Evolutionary conservation across 805 yeast species (phyloP).

Genomic region (Cyberlindnera saturnus): DNA sequence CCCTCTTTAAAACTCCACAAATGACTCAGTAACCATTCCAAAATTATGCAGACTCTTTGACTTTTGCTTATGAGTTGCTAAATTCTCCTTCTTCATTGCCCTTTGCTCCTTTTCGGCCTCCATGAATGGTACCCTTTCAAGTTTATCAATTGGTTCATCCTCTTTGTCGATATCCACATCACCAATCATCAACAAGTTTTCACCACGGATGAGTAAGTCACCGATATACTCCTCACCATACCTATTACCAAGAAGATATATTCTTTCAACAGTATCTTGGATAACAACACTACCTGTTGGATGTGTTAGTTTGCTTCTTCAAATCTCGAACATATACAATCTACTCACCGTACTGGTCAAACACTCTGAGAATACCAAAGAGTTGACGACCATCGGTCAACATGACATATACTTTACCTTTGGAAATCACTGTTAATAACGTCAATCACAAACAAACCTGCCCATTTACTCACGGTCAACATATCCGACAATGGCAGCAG

Average conservation of each 20-base stretch:
- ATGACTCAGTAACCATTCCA: constrained; percentile 53
- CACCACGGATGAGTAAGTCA: constrained; percentile 88
- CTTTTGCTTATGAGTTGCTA: constrained; percentile 37
- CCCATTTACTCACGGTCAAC: constrained; percentile 54
- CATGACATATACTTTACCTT: constrained; percentile 67
- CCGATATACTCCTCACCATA: constrained; percentile 80
- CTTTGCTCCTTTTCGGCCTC: constrained; percentile 47
- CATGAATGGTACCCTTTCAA: constrained; percentile 54
- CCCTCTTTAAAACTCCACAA: constrained; percentile 26
- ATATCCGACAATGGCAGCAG: constrained; percentile 85
- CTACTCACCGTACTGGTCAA: constrained; percentile 72
- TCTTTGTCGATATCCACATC: constrained; percentile 87
- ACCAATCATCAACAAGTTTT: constrained; percentile 89
- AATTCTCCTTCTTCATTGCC: constrained; percentile 26
- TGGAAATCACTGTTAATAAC: background rate
- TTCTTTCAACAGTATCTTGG: constrained; percentile 86
- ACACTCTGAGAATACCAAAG: constrained; percentile 87
- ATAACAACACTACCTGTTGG: constrained; percentile 71
- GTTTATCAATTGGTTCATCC: constrained; percentile 55
- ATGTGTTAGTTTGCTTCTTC: background rate
- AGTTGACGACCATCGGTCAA: constrained; percentile 86
- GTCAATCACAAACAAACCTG: background rate
- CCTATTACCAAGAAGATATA: constrained; percentile 51
- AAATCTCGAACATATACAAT: no score
- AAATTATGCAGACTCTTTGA: constrained; percentile 43